Conservation (phyloP, 495 filamentous ascomycete genomes). For the Geoglossum glabrum region DNA sequence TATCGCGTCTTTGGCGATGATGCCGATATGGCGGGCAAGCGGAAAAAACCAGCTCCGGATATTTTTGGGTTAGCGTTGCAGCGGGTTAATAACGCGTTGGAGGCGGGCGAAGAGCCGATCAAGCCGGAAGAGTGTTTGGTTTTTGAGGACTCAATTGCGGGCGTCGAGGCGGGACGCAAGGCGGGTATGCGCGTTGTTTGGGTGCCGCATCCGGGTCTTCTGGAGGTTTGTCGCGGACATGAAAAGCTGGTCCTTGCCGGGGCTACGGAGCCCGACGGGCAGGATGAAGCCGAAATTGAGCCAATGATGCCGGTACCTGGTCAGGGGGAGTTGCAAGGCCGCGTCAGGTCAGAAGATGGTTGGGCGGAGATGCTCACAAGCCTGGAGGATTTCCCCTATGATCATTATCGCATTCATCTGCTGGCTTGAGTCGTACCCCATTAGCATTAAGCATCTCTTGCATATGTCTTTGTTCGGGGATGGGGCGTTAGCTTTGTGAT, state of each 20-base stretch:
- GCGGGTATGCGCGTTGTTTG: slow-evolving; percentile 93
- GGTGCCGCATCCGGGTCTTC: slow-evolving; percentile 60
- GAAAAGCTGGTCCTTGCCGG: slow-evolving; percentile 74
- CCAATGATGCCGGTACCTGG: neutral
- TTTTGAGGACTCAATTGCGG: slow-evolving; percentile 75
- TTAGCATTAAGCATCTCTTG: no score
- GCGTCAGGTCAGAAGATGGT: slow-evolving; percentile 48
- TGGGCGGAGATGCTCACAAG: slow-evolving; percentile 43
- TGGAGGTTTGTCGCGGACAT: slow-evolving; percentile 50
- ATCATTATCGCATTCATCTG: slow-evolving; percentile 31
- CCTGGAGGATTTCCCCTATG: slow-evolving; percentile 54
- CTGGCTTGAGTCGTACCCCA: neutral
- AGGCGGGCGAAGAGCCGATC: slow-evolving; percentile 42
- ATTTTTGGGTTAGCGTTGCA: slow-evolving; percentile 78
- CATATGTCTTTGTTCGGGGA: no score
- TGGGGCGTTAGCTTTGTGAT: no score
- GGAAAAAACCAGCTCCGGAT: slow-evolving; percentile 84
- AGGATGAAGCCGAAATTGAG: slow-evolving; percentile 20
- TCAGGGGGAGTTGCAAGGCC: neutral
- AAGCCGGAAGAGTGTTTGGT: slow-evolving; percentile 76
- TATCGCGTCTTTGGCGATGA: slow-evolving; percentile 75
- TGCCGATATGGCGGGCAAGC: slow-evolving; percentile 47
- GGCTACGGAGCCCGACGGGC: slow-evolving; percentile 39
- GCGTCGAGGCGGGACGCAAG: slow-evolving; percentile 74
- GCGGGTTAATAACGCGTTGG: slow-evolving; percentile 46